phyloP scores from a whole-genome alignment of 768 basidiomycete species.

The Boletellus sp. region DNA sequence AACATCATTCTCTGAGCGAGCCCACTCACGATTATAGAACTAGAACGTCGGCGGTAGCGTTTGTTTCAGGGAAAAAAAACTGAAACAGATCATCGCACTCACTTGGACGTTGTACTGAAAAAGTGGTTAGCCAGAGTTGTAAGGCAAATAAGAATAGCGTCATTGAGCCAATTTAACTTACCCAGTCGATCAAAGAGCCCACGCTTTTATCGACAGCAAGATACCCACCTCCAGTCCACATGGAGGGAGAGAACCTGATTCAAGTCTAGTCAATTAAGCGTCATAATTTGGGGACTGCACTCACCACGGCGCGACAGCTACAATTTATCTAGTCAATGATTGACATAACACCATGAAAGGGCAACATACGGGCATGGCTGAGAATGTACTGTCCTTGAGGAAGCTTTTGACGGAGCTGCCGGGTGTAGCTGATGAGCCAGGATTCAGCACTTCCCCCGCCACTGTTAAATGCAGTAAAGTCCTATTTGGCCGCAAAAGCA shows the following conservation, averaged over 20 bases:
- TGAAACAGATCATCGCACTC: not conserved
- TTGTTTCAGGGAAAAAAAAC: not conserved
- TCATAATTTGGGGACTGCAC: not conserved
- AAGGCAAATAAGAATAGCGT: no score
- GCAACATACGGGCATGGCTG: constrained; percentile 33
- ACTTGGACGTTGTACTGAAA: constrained; percentile 38
- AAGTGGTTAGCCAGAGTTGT: not conserved
- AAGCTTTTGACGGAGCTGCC: constrained; percentile 29
- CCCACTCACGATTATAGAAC: constrained; percentile 28
- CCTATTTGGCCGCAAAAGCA: constrained; percentile 11
- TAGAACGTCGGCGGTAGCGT: not conserved
- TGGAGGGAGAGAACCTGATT: constrained; percentile 18
- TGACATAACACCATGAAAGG: not conserved
- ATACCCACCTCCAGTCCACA: constrained; percentile 34
- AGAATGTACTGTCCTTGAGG: constrained; percentile 33
- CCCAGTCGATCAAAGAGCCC: constrained; percentile 45
- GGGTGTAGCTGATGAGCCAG: constrained; percentile 34
- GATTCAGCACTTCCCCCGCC: constrained; percentile 36
- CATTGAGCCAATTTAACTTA: constrained; percentile 12
- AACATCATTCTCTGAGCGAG: not conserved
- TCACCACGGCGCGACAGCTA: constrained; percentile 20
- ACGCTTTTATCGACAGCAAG: constrained; percentile 33
- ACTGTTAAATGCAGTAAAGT: constrained; percentile 30
- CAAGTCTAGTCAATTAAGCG: not conserved
- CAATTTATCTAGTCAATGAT: not conserved